These are phyloP conservation scores for Microbotryum intermedium DNA, from an alignment of 1,284 basidiomycete genomes.

Conservation along the genomic window DNA sequence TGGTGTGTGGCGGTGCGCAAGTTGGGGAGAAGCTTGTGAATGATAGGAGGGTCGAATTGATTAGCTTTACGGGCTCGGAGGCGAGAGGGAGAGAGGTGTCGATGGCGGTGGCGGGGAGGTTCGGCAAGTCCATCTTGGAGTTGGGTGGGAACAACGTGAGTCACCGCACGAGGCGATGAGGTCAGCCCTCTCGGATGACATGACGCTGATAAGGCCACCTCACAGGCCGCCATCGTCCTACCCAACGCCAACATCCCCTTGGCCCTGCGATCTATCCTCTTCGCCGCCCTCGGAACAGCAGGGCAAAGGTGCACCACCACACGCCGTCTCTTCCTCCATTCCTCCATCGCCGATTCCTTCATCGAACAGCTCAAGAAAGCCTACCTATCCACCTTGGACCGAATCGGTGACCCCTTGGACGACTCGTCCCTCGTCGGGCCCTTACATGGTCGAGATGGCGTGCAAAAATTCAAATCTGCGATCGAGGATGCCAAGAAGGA, in stretches of 20 bases:
- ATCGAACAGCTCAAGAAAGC: conserved; percentile 62
- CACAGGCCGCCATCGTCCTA: conserved; percentile 70
- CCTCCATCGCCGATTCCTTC: conserved; percentile 64
- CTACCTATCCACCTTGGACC: conserved; percentile 51
- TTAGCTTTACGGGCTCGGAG: conserved; percentile 92
- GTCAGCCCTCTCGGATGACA: too few species aligned
- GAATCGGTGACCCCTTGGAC: conserved; percentile 73
- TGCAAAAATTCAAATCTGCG: conserved; percentile 58
- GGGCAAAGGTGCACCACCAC: conserved; percentile 94
- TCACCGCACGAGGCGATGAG: conserved; percentile 42
- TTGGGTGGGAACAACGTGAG: conserved; percentile 80
- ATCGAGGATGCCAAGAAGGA: conserved; percentile 55
- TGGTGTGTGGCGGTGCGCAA: conserved; percentile 74
- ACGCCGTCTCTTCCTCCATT: conserved; percentile 78
- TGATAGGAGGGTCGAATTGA: conserved; percentile 55
- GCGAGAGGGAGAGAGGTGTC: conserved; percentile 74
- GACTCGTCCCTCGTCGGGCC: conserved; percentile 71
- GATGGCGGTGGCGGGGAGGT: conserved; percentile 64
- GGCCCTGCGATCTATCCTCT: conserved; percentile 80
- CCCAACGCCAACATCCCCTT: conserved; percentile 83
- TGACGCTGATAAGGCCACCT: too few species aligned
- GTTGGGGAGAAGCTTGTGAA: conserved; percentile 69
- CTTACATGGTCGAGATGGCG: conserved; percentile 61
- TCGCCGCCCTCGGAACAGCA: conserved; percentile 88
- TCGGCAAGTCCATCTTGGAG: conserved; percentile 68